A percentile compares a stretch with the other conserved stretches of the same genome.
Conservation (phyloP, 1,284 basidiomycete species). For the Melanopsichium pennsylvanicum region DNA sequence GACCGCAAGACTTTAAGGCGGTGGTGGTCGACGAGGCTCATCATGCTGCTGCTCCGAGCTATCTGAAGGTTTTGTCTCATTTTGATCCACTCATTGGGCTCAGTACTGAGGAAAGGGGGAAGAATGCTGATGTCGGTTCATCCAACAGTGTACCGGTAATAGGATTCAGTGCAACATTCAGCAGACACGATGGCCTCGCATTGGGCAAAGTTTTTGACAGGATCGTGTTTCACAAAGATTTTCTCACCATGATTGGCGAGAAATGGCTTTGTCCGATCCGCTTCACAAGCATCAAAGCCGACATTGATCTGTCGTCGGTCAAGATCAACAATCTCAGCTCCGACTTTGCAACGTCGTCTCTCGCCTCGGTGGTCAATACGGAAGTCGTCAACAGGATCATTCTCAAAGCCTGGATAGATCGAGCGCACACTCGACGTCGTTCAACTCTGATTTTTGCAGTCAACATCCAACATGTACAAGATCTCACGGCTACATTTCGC, state of each 20-base stretch:
- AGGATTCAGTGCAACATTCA: constrained; percentile 95
- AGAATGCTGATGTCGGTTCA: not conserved
- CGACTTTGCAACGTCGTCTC: constrained; percentile 52
- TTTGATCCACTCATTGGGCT: constrained; percentile 71
- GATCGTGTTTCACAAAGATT: constrained; percentile 94
- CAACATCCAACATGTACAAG: constrained; percentile 81
- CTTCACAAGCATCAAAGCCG: constrained; percentile 60
- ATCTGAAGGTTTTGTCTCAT: constrained; percentile 78
- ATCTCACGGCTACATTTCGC: constrained; percentile 78
- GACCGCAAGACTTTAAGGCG: constrained; percentile 77
- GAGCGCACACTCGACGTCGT: constrained; percentile 69
- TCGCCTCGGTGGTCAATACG: constrained; percentile 58
- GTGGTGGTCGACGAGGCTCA: constrained; percentile 81
- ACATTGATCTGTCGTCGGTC: constrained; percentile 53
- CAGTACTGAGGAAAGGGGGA: not conserved
- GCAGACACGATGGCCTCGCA: constrained; percentile 87
- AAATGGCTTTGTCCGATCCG: constrained; percentile 73
- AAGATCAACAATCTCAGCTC: constrained; percentile 28
- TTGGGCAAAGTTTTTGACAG: constrained; percentile 86
- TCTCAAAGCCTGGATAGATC: constrained; percentile 59
- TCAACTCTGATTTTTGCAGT: constrained; percentile 93
- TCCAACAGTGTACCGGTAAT: constrained; percentile 75
- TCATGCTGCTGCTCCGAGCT: constrained; percentile 89
- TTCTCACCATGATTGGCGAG: constrained; percentile 87
- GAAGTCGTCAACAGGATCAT: constrained; percentile 56